Conservation (phyloP, 768 basidiomycete species). For the Leccinellum rugosiceps region DNA sequence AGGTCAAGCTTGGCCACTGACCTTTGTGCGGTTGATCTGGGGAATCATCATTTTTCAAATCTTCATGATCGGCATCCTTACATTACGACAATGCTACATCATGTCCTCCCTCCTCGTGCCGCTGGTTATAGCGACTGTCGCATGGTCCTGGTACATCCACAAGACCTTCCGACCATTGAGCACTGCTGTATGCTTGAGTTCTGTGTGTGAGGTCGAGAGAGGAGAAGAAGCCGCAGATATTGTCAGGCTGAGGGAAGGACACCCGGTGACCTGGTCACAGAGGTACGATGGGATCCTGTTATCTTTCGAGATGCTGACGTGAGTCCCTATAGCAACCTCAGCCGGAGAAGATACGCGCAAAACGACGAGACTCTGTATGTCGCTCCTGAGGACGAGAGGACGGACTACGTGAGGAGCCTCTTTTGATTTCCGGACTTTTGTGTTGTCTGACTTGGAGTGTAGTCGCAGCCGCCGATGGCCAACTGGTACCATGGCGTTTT, state of each 20-base stretch:
- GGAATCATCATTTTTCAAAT: conserved; percentile 89
- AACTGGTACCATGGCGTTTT: conserved; percentile 93
- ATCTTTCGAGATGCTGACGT: neutral
- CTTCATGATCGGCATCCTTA: conserved; percentile 98
- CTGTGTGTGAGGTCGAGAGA: conserved; percentile 84
- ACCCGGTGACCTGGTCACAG: conserved; percentile 86
- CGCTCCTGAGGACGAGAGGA: conserved; percentile 89
- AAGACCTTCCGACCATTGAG: conserved; percentile 68
- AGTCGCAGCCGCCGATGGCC: conserved; percentile 97
- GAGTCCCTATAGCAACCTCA: conserved; percentile 62
- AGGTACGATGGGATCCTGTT: conserved; percentile 44
- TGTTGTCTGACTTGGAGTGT: conserved; percentile 9
- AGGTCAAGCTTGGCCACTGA: conserved; percentile 97
- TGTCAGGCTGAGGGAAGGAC: conserved; percentile 67
- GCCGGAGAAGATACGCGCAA: conserved; percentile 82
- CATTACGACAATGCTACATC: conserved; percentile 54
- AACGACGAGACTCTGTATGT: conserved; percentile 95
- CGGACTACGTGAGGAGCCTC: conserved; percentile 67
- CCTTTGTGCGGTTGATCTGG: conserved; percentile 89
- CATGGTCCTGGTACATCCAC: conserved; percentile 81
- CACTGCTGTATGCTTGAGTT: conserved; percentile 80
- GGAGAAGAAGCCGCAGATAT: conserved; percentile 86
- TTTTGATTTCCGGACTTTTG: neutral
- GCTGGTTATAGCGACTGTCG: conserved; percentile 67
- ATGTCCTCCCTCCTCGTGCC: conserved; percentile 68